Evolutionary conservation across 1,284 basidiomycete genomes (phyloP).

Genomic region (Tilletia indica): DNA sequence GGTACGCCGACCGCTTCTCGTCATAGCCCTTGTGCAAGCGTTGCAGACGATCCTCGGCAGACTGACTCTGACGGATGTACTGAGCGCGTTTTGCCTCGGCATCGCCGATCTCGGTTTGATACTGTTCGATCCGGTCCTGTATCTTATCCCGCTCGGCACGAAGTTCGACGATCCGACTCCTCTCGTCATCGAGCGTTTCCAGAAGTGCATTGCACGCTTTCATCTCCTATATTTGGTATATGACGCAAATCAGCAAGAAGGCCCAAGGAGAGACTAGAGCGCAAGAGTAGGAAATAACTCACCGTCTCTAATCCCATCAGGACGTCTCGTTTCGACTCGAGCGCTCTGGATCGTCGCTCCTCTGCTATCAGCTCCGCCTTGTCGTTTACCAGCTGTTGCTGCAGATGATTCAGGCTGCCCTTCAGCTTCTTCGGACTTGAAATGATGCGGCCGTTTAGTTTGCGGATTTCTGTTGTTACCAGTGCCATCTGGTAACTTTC

Average conservation of each 20-base stretch:
- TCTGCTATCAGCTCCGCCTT: slow-evolving; percentile 72
- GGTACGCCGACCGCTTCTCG: slow-evolving; percentile 30
- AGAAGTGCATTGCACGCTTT: background rate
- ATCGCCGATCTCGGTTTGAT: background rate
- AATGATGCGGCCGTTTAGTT: slow-evolving; percentile 42
- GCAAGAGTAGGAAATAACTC: slow-evolving; percentile 47
- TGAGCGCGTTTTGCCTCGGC: background rate
- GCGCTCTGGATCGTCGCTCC: slow-evolving; percentile 63
- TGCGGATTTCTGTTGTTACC: slow-evolving; percentile 37
- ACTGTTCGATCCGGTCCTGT: slow-evolving; percentile 6
- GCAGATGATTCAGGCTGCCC: slow-evolving; percentile 32
- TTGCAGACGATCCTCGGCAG: background rate
- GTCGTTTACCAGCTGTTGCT: slow-evolving; percentile 68
- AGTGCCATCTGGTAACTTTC: slow-evolving; percentile 42
- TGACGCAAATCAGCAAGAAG: too few species aligned
- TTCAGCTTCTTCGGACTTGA: slow-evolving; percentile 42
- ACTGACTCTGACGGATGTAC: background rate
- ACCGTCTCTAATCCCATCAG: slow-evolving; percentile 85
- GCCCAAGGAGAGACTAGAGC: background rate
- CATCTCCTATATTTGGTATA: background rate
- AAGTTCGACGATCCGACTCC: background rate
- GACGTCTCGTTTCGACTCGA: slow-evolving; percentile 72
- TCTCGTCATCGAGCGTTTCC: slow-evolving; percentile 8
- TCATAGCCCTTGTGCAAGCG: slow-evolving; percentile 25
- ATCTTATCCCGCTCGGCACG: background rate